These are phyloP conservation scores for Cinnamomum micranthum DNA, from an alignment of 164 flowering plant species.

Conservation along the genomic window DNA sequence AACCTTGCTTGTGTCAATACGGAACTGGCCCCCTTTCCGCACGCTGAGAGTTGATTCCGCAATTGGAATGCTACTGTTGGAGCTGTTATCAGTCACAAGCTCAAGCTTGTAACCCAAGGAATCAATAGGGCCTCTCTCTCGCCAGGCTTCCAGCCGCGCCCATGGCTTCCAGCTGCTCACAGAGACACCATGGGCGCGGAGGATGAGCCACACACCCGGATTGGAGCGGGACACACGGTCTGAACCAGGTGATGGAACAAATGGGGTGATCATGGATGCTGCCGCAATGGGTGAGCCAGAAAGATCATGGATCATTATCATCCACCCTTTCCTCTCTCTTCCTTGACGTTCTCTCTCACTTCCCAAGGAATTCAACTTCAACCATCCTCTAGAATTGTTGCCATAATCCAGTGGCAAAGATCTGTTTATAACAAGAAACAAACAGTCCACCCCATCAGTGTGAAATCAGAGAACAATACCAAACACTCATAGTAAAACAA, in stretches of 20 bases:
- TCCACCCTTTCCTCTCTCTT: conserved; percentile 90
- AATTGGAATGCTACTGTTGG: conserved; percentile 43
- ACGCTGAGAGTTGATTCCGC: conserved; percentile 60
- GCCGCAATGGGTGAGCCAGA: conserved; percentile 95
- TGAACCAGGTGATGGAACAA: conserved; percentile 84
- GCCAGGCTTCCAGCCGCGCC: conserved; percentile 97
- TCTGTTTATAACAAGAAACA: conserved; percentile 31
- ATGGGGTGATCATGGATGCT: conserved; percentile 95
- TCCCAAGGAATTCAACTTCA: conserved; percentile 45
- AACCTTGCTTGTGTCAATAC: conserved; percentile 43
- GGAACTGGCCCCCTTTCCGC: conserved; percentile 68
- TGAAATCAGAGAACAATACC: not conserved
- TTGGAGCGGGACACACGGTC: conserved; percentile 82
- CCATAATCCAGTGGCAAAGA: conserved; percentile 55
- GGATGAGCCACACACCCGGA: conserved; percentile 97
- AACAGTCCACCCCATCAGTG: not conserved
- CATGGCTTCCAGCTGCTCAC: conserved; percentile 86
- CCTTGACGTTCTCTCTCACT: conserved; percentile 44
- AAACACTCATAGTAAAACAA: too few relatives aligned
- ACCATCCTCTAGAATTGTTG: conserved; percentile 44
- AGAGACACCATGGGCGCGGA: conserved; percentile 60
- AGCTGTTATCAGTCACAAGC: conserved; percentile 56
- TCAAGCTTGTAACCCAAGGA: conserved; percentile 83
- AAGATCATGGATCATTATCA: conserved; percentile 79
- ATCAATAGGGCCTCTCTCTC: conserved; percentile 67